Base-by-base conservation (phyloP, 306 rosid genomes). In the Abrus precatorius region DNA sequence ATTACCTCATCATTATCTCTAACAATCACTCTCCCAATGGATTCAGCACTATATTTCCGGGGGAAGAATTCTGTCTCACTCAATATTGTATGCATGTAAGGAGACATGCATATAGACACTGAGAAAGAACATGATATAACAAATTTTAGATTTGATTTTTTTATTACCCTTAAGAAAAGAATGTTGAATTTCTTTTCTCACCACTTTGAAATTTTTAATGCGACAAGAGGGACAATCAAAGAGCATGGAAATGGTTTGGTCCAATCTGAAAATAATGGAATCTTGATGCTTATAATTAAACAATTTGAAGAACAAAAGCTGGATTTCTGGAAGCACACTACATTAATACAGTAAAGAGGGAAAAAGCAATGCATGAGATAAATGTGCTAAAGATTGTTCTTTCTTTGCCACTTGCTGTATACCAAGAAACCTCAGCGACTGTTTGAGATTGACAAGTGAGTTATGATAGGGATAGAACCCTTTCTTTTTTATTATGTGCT, bases 1-100 rank as follows among this genome's bases (percentile, higher is more conserved):
- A 86, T 84, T 84, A 61, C 82, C 85, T 88, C 88, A 86, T 86
- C 84, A 88, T 83, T 80, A 66, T 81, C 82, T 55, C 48, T 75
- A 75, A 73, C 85, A 84, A 84, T 86, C 87, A 76, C 75, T 73
- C 84, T 83, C 87, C 38, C 85, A 74, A 83, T 76, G 79, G 82
- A 86, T 79, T 84, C 84, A 82, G 50, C 82, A 79, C 82, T 76
- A 72, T 68, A 79, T 84, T 82, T 89, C 52, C 78, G 78, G 88
- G 88, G 87, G 75, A 33, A 71, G 71, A 63, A 38, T 61, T 79
- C 69, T 72, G 77, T 79, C 88, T 79, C 83, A 53, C 86, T 64
- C 75, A 27, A 38, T 82, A 20, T 20, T 20, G 84, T 73, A 40
- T 84, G 81, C 82, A 72, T 77, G 82, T n/a, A 63, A 56, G 80